phyloP scores from a whole-genome alignment of 768 basidiomycete genomes.

The Gymnopilus junonius region DNA sequence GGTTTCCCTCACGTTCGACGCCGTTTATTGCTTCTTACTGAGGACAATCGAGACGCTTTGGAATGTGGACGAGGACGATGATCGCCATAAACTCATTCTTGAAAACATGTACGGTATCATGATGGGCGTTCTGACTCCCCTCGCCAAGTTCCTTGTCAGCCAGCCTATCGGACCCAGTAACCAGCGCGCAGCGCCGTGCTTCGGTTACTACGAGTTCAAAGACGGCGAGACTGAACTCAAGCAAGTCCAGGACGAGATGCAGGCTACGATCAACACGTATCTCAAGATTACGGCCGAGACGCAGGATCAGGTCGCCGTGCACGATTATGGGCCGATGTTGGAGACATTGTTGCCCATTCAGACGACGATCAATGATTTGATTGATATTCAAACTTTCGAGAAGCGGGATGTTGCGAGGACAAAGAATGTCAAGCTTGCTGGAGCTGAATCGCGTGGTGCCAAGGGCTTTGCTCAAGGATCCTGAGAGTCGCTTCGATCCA shows the following conservation, averaged over 20 bases:
- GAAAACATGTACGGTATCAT: conserved; percentile 29
- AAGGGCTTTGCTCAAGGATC: conserved; percentile 13
- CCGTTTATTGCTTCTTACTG: conserved; percentile 29
- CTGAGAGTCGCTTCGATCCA: not conserved
- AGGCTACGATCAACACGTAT: conserved; percentile 16
- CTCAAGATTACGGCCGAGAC: conserved; percentile 16
- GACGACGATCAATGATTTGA: conserved; percentile 13
- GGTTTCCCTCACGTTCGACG: conserved; percentile 29
- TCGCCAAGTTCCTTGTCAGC: conserved; percentile 27
- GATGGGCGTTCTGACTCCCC: conserved; percentile 29
- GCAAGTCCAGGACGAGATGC: conserved; percentile 19
- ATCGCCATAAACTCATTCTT: conserved; percentile 19
- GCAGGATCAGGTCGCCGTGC: conserved; percentile 16
- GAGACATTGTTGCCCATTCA: conserved; percentile 18
- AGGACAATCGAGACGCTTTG: conserved; percentile 28
- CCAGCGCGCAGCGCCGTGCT: conserved; percentile 27
- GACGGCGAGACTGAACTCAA: conserved; percentile 9
- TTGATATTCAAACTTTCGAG: conserved; percentile 15
- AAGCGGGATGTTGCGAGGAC: conserved; percentile 2
- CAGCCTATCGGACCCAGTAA: conserved; percentile 22
- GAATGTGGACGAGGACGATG: conserved; percentile 16
- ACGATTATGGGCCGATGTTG: conserved; percentile 11
- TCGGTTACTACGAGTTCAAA: conserved; percentile 27
- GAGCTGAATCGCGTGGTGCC: conserved; percentile 14
- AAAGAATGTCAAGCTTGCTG: conserved; percentile 12